Evolutionary conservation across 805 yeast species (phyloP).

Genomic region (Sugiyamaella chiloensis): DNA sequence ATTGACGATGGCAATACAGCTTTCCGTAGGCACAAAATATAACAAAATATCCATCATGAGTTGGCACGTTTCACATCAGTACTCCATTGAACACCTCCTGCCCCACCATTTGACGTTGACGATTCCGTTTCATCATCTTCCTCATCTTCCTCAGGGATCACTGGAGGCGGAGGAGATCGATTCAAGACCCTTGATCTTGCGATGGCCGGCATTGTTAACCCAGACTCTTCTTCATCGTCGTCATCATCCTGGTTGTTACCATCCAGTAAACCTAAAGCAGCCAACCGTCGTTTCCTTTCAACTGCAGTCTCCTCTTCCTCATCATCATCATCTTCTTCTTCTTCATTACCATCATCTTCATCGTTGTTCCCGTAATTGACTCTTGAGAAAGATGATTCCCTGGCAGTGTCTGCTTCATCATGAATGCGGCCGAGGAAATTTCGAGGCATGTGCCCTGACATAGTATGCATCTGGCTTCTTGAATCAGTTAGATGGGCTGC

Average conservation of each 20-base stretch:
- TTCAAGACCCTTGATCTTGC: slow-evolving; percentile 2
- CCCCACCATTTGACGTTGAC: background rate
- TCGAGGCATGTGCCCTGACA: slow-evolving; percentile 8
- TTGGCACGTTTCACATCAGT: slow-evolving; percentile 13
- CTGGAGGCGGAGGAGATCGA: slow-evolving; percentile 6
- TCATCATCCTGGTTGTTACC: slow-evolving; percentile 25
- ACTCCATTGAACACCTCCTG: slow-evolving; percentile 22
- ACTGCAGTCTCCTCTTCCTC: slow-evolving; percentile 54
- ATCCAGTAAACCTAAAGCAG: slow-evolving; percentile 34
- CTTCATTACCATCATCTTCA: slow-evolving; percentile 20
- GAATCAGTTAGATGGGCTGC: background rate
- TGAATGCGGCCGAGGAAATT: slow-evolving; percentile 25
- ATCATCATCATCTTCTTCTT: slow-evolving; percentile 29
- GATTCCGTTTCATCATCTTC: slow-evolving; percentile 15
- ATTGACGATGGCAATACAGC: no score
- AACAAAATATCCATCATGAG: slow-evolving; percentile 3
- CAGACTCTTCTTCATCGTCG: slow-evolving; percentile 21
- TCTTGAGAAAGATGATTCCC: no score
- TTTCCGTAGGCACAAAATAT: no score
- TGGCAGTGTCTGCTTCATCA: no score
- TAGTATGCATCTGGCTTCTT: background rate
- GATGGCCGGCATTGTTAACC: background rate
- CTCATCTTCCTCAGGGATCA: slow-evolving; percentile 21
- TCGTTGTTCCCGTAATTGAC: no score
- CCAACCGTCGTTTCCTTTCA: slow-evolving; percentile 59